A percentile compares a stretch with the other conserved stretches of the same genome.
phyloP scores from a whole-genome alignment of 257 asterid genomes.

The Solanum clarkiae region DNA sequence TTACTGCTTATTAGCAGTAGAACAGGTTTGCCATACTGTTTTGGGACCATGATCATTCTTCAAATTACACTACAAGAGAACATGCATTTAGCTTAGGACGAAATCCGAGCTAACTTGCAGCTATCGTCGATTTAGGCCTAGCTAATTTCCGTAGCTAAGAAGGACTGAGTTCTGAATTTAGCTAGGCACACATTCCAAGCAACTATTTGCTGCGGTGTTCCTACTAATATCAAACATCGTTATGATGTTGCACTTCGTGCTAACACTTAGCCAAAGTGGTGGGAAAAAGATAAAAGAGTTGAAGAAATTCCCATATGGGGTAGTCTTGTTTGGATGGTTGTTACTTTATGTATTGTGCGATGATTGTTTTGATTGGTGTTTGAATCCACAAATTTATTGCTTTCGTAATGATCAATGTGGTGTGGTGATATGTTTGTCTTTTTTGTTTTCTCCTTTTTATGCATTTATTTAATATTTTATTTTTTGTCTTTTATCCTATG shows the following conservation, averaged over 20 bases:
- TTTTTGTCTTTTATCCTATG: too few species aligned
- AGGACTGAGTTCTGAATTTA: not conserved
- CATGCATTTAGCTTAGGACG: not conserved
- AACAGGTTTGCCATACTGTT: not conserved
- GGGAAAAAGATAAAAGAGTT: too few species aligned
- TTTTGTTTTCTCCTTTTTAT: too few species aligned
- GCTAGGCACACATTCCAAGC: not conserved
- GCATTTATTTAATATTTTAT: too few species aligned
- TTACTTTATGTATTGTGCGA: not conserved
- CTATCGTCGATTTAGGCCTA: not conserved
- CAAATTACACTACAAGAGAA: not conserved
- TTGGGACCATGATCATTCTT: not conserved
- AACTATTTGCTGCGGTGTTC: not conserved
- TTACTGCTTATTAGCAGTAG: not conserved
- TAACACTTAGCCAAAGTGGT: not conserved
- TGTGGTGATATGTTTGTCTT: too few species aligned
- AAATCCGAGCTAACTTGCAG: not conserved
- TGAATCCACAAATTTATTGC: too few species aligned
- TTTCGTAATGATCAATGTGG: too few species aligned
- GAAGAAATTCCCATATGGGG: not conserved
- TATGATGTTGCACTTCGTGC: not conserved
- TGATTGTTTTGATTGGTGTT: not conserved
- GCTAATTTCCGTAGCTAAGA: not conserved
- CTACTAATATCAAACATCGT: too few species aligned
- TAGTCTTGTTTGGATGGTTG: not conserved